Base-by-base conservation (phyloP, 371 early-diverging fungal species). In the Mucor saturninus region DNA sequence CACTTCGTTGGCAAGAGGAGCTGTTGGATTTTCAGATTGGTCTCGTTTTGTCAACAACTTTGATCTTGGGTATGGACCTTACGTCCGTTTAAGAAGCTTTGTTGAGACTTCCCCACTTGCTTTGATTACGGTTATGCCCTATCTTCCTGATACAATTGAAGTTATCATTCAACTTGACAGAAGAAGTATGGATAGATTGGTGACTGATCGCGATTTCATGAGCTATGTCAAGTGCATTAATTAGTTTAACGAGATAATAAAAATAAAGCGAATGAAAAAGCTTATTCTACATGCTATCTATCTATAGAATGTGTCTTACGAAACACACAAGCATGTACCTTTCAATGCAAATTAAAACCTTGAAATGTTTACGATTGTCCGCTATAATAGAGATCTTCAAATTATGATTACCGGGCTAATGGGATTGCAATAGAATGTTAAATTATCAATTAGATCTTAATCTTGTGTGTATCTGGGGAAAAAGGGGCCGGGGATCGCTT, bases 1-100 rank as follows among this genome's bases (percentile, higher is more conserved):
- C 4, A 21, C 38, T 26, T 46, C 58, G 11, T 48, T 58, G 11
- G 54, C 50, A 3, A 38, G 30, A 42, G 56, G 61, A 4, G 67
- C 53, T 3, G 54, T 61, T 26, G 67, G 67, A 29, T 29, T 61
- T 31, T 48, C 62, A 43, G 67, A 67, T 55, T 67, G 67, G 67
- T 59, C 60, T 3, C 56, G 62, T 31, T 67, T 67, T 48, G 14
- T 39, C 0, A 21, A 42, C 15, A 35, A 37, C 43, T 56, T 49
- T 30, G 62, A 67, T 58, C 46, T 57, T 39, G 61, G 62, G 1
- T 57, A 49, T 46, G 67, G 67, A 11, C 35, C 30, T 9, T 54
- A 53, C n/a, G 7, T 31, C 7, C 45, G 26, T 6, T 15, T 67
- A 13, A 40, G 67, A 43, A 60, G 61, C 15, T 66, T 59, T 53